A percentile compares a stretch with the other conserved stretches of the same genome.
Conservation (phyloP, 2,329 filamentous ascomycete genomes). For the Hypoxylon sp. region DNA sequence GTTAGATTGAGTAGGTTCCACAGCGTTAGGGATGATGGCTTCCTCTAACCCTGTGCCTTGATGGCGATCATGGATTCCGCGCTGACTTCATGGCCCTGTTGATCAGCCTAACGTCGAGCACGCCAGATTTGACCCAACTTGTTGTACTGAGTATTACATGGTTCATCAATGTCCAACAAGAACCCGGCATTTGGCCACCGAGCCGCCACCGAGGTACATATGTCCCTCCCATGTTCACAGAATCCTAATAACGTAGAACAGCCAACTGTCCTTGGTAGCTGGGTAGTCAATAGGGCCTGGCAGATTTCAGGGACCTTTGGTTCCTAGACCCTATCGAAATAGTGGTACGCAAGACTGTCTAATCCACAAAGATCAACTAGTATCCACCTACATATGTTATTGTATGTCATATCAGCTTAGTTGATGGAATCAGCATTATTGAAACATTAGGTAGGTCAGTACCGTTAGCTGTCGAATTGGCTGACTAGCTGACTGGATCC, state of each 20-base stretch:
- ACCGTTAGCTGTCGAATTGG: conserved; percentile 2
- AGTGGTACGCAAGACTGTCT: conserved; percentile 8
- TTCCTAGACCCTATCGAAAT: neutral
- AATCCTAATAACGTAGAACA: conserved; percentile 15
- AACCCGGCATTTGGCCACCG: conserved; percentile 26
- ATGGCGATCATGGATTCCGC: conserved; percentile 23
- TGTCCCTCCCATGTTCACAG: conserved; percentile 19
- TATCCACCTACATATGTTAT: conserved; percentile 10
- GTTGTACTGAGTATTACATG: conserved; percentile 17
- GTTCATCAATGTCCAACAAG: conserved; percentile 31
- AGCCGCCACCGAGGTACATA: conserved; percentile 12
- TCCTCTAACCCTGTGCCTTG: conserved; percentile 8
- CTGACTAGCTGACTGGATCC: conserved; percentile 12
- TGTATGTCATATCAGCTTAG: conserved; percentile 24
- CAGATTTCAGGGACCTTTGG: conserved; percentile 5
- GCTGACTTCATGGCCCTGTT: conserved; percentile 32
- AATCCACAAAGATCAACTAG: conserved; percentile 20
- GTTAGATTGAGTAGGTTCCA: conserved; percentile 6
- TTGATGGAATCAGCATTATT: conserved; percentile 26
- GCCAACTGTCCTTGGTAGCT: conserved; percentile 20
- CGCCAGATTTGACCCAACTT: conserved; percentile 12
- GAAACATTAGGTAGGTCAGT: conserved; percentile 2
- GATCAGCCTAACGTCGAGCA: conserved; percentile 33
- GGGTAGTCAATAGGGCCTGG: conserved; percentile 18
- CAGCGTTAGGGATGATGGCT: conserved; percentile 11